Evolutionary conservation across 2,329 filamentous ascomycete genomes (phyloP).

Genomic region (Ophiocordyceps unilateralis): DNA sequence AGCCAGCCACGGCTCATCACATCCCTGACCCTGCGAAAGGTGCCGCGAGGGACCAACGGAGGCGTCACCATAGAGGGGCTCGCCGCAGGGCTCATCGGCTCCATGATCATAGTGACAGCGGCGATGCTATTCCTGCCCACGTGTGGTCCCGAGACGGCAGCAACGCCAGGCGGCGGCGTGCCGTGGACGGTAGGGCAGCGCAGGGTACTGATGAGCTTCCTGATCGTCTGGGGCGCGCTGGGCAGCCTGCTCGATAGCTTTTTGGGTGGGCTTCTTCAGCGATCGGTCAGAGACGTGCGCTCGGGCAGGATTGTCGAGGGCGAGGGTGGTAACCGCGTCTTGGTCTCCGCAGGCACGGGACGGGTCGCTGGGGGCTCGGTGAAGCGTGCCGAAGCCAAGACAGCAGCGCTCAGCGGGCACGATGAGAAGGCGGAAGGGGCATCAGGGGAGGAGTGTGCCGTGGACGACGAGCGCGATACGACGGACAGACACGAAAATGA

Average conservation of each 20-base stretch:
- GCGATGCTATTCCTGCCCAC: slow-evolving; percentile 53
- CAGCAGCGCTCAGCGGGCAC: slow-evolving; percentile 24
- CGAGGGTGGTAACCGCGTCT: slow-evolving; percentile 47
- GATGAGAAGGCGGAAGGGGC: slow-evolving; percentile 25
- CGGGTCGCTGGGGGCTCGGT: slow-evolving; percentile 10
- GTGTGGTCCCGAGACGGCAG: slow-evolving; percentile 30
- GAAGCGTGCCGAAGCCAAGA: slow-evolving; percentile 21
- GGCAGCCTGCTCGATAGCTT: slow-evolving; percentile 80
- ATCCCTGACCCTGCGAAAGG: slow-evolving; percentile 54
- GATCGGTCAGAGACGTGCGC: slow-evolving; percentile 67
- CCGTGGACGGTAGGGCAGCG: slow-evolving; percentile 32
- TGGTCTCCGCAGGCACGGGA: slow-evolving; percentile 22
- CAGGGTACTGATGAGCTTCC: slow-evolving; percentile 29
- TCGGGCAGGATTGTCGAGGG: slow-evolving; percentile 84
- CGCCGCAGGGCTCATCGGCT: slow-evolving; percentile 54
- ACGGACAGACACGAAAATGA: slow-evolving; percentile 8
- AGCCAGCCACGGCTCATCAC: slow-evolving; percentile 71
- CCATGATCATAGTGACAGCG: slow-evolving; percentile 49
- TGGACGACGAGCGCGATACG: slow-evolving; percentile 17
- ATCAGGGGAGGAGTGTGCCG: slow-evolving; percentile 13
- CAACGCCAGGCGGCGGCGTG: slow-evolving; percentile 22
- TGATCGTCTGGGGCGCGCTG: slow-evolving; percentile 57
- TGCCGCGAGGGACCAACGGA: slow-evolving; percentile 85
- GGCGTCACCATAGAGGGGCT: slow-evolving; percentile 68
- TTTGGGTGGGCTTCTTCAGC: slow-evolving; percentile 70